phyloP scores from a whole-genome alignment of 805 yeast genomes.

The Saturnispora saitoi region DNA sequence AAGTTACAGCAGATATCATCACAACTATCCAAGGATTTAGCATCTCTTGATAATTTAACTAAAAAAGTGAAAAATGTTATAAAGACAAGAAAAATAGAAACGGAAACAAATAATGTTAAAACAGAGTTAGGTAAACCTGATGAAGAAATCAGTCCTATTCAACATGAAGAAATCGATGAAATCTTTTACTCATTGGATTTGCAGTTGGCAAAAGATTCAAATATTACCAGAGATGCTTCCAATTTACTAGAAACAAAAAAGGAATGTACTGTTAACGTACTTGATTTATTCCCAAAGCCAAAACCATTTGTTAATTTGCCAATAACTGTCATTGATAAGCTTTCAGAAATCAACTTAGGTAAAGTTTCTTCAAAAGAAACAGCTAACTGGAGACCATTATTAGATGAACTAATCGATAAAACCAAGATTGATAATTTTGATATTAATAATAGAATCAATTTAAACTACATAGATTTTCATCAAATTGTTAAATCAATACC shows the following conservation, averaged over 20 bases:
- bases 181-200: conserved; percentile 21
- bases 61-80: conserved; percentile 20
- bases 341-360: conserved; percentile 33
- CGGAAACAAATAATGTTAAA: conserved; percentile 12
- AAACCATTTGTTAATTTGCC: conserved; percentile 30
- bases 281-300: conserved; percentile 21
- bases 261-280: neutral
- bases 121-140: conserved; percentile 17
- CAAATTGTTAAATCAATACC: conserved; percentile 36
- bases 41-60: conserved; percentile 26
- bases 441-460: neutral
- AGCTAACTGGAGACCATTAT: conserved; percentile 41
- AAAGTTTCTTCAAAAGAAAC: conserved; percentile 31
- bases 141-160: conserved; percentile 11
- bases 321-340: conserved; percentile 25
- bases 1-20: conserved; percentile 6
- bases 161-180: conserved; percentile 23
- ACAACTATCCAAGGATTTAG: conserved; percentile 22
- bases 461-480: conserved; percentile 29
- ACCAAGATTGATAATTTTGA: conserved; percentile 27
- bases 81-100: conserved; percentile 17
- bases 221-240: neutral
- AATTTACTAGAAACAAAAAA: neutral
- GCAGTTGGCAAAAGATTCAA: neutral
- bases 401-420: conserved; percentile 26